Evolutionary conservation across 2,329 filamentous ascomycete species (phyloP), one percentile per base, ranked within the genome.

Genomic region (Fonsecaea nubica): DNA sequence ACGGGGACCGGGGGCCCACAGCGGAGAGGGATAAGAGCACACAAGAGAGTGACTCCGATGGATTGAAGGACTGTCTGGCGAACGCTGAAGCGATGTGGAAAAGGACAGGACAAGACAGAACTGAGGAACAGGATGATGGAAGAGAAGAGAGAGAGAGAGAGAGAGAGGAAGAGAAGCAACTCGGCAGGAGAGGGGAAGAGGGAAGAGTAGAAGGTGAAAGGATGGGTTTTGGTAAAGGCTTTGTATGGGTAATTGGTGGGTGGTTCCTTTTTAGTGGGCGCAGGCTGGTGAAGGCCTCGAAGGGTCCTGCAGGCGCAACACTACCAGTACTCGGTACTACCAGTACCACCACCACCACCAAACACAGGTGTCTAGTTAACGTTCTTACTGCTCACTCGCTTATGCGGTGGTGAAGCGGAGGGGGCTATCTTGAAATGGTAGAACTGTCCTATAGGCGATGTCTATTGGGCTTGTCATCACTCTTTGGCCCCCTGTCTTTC

Each of bases 101-200:
- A 64, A 69, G 45, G 60, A 65, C 40, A 62, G 64, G 64, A 67
- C 65, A 71, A 72, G 65, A 71, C 67, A 70, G 69, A 69, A 69
- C 65, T 69, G 61, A 45, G 56, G 59, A 56, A 52, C 53, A 56
- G 56, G 55, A 58, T 56, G 54, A 57, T 48, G 25, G 32, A 18
- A 50, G 38, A 21, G 32, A 59, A 58, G 53, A 42, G 10, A 18
- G 64, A 58, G 53, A 42, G 10, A 18, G 45, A 40, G 4, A 18
- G 54, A 21, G 55, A 54, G 36, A 57, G 50, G 32, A 50, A 50
- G 56, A 42, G 36, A 25, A 15, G 45, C 40, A 42, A 42, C 40
- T 42, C 40, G 40, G 40, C 15, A 42, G 40, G 13, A 42, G 40
- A 68, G 48, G 64, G 58, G 65, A 55, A 62, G 53, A 60, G 42